Evolutionary conservation across 2,329 filamentous ascomycete genomes (phyloP), one percentile per base, ranked within the genome.

Genomic region (Raffaelea arxii): DNA sequence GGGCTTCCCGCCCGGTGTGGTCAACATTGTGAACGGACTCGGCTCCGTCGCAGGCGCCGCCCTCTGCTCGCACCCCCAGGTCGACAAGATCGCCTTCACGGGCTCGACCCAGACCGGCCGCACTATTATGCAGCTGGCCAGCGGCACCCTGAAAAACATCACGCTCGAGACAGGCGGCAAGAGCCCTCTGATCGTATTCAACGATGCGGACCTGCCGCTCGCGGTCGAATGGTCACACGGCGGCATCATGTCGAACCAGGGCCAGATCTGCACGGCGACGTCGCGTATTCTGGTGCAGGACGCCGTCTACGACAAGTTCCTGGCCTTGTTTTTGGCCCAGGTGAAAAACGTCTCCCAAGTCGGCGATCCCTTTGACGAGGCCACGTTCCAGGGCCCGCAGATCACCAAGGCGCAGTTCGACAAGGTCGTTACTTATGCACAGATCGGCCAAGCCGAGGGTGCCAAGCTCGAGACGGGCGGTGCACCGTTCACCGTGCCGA

Each of bases 61-160:
- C 1, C 68, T 88, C 12, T 78, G 78, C 2, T 66, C 71, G 36
- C 84, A 89, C 58, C 63, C 73, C 7, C 70, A 72, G 38, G 72
- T 89, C 23, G 78, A 84, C 56, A 88, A 87, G 65, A 70, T 88
- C 47, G 81, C 84, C 1, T 89, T 89, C 54, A 88, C 84, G 0
- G 84, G 84, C 38, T 82, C 76, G 14, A 85, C 82, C 1, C 67
- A 66, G 1, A 85, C 82, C 1, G 84, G 78, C 3, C 74, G 76
- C 24, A 69, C 77, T 53, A 82, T 87, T 51, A 83, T 86, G 78
- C 80, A 80, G 56, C 69, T 74, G 61, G 81, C 83, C 0, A 70
- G 76, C 4, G 65, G 71, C 1, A 82, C 66, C n/a, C 61, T 75
- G 56, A 80, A 80, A 62, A 77, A 75, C 56, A 70, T 80, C 41